Evolutionary conservation across 306 rosid species (phyloP).

Genomic region (Castanospermum australe): DNA sequence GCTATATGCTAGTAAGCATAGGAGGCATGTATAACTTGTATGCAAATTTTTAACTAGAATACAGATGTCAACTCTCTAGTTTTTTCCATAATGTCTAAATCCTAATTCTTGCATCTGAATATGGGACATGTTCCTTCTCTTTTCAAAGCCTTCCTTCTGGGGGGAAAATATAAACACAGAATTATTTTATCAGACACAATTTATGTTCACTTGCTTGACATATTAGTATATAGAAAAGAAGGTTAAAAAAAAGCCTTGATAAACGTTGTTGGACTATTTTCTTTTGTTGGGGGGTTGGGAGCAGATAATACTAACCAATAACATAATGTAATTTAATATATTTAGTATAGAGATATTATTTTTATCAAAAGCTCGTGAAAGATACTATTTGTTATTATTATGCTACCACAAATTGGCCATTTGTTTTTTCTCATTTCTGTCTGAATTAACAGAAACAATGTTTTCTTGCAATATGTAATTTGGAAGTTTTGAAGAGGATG

Average conservation of each 20-base stretch:
- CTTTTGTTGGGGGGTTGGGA: background rate
- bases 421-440: too few species aligned
- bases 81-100: background rate
- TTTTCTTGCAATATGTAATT: background rate
- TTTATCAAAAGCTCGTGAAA: background rate
- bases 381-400: background rate
- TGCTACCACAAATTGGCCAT: background rate
- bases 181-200: background rate
- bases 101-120: background rate
- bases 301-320: background rate
- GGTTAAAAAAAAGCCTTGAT: too few species aligned
- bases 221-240: too few species aligned
- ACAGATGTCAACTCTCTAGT: background rate
- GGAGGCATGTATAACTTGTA: background rate
- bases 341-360: background rate
- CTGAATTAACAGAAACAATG: too few species aligned
- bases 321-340: constrained; percentile 1
- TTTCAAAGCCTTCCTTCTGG: background rate
- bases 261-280: too few species aligned
- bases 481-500: too few species aligned
- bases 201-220: background rate
- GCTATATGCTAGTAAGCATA: constrained; percentile 1
- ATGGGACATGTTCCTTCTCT: background rate
- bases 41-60: background rate
- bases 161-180: background rate